phyloP scores from a whole-genome alignment of 768 basidiomycete species.

The Mycena polygramma region DNA sequence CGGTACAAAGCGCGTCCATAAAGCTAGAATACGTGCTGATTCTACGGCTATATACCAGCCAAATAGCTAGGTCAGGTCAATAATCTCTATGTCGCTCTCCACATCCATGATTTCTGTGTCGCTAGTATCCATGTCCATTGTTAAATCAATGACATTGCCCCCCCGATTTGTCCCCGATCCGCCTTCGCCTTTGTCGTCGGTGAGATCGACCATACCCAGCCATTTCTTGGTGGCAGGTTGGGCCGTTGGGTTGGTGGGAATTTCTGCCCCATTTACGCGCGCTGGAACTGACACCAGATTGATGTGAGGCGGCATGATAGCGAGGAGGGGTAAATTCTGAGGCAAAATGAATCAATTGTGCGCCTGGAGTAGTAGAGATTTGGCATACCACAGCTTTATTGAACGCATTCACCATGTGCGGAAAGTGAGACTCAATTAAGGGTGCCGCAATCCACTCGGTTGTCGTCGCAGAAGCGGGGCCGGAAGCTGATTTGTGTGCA shows the following conservation, averaged over 20 bases:
- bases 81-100: neutral
- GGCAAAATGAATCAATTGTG: no score
- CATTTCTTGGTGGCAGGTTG: neutral
- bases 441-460: neutral
- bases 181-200: neutral
- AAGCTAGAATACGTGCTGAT: no score
- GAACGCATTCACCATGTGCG: neutral
- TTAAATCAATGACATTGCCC: conserved; percentile 10
- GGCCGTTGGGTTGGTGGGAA: neutral
- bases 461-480: neutral
- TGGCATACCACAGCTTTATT: no score
- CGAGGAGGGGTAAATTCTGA: no score
- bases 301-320: neutral
- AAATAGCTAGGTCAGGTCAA: no score
- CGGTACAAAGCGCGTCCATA: no score
- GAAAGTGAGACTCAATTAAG: neutral
- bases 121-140: neutral
- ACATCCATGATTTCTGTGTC: neutral
- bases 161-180: neutral
- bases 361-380: no score
- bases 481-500: neutral
- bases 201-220: neutral
- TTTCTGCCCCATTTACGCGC: neutral
- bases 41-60: no score
- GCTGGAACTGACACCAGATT: neutral